Evolutionary conservation across 306 rosid species (phyloP).

Genomic region (Glycyrrhiza uralensis): DNA sequence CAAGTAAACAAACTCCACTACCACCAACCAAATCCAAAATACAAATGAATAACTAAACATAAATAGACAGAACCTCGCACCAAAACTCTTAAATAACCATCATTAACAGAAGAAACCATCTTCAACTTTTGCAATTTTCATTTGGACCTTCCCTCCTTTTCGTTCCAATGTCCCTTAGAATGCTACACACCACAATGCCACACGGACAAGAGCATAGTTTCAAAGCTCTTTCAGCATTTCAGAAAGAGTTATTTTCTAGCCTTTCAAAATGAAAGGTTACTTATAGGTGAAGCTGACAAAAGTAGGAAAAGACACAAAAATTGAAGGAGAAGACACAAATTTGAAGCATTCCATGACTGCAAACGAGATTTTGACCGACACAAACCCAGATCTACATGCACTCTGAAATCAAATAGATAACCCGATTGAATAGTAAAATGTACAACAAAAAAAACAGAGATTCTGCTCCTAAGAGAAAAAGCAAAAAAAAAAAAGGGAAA

Average conservation of each 20-base stretch:
- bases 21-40: conserved; percentile 65
- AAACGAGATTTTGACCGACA: not conserved
- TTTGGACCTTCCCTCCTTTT: conserved; percentile 26
- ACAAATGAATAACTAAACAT: not conserved
- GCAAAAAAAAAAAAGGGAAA: not conserved
- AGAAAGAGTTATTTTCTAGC: not conserved
- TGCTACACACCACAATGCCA: no score
- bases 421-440: conserved; percentile 10
- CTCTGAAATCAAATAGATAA: conserved; percentile 5
- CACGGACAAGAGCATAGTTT: not conserved
- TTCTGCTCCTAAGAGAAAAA: not conserved
- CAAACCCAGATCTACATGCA: conserved; percentile 41
- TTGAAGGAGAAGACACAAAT: not conserved
- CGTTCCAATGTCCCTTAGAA: no score
- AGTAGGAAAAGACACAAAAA: not conserved
- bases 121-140: conserved; percentile 8
- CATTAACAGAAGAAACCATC: conserved; percentile 28
- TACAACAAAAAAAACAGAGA: not conserved
- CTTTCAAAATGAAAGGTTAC: no score
- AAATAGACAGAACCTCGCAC: conserved; percentile 23
- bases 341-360: not conserved
- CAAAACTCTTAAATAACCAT: conserved; percentile 22
- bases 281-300: not conserved
- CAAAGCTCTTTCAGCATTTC: not conserved
- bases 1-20: conserved; percentile 83